Evolutionary conservation across 2,329 filamentous ascomycete species (phyloP), one percentile per base, ranked within the genome.

Genomic region (Fusarium nurragi): DNA sequence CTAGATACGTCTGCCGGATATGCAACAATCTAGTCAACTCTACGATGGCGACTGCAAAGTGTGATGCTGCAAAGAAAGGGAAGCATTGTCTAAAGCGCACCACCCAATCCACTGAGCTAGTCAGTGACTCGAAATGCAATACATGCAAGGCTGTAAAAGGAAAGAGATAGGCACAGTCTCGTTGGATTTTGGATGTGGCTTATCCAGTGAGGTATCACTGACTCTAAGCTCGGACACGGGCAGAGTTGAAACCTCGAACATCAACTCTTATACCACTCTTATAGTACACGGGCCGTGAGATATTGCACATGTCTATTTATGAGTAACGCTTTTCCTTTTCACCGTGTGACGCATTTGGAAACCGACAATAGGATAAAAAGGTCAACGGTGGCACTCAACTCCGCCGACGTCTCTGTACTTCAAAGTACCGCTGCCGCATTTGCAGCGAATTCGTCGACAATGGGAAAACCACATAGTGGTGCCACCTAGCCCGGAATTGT

Each of bases 381-480:
- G 6, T 9, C 25, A 19, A 21, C 16, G 4, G 34, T 39, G 26
- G 39, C 32, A 26, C 45, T 30, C 7, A 22, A 37, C 5, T 4
- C 18, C 16, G 28, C 5, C 16, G 21, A 34, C n/a, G 6, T 12
- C 14, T 22, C 3, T 10, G 6, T 32, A 19, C 36, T 18, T 34
- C 30, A 6, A 56, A 58, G n/a, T 41, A 48, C 14, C 30, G 28
- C 19, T 58, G 54, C 14, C 28, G 30, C 18, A 37, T 21, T 9
- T 58, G 50, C 6, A 14, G 25, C 13, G 19, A 19, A 8, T 30
- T 58, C 11, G 18, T 58, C 14, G 25, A 22, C 37, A 40, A 48
- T 9, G 28, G 41, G 6, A 48, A 9, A 13, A n/a, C 19, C 4
- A 48, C 30, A 11, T 18, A 30, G 11, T 13, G 28, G 23, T 58